phyloP scores from a whole-genome alignment of 257 asterid species.

The Ocimum tenuiflorum region DNA sequence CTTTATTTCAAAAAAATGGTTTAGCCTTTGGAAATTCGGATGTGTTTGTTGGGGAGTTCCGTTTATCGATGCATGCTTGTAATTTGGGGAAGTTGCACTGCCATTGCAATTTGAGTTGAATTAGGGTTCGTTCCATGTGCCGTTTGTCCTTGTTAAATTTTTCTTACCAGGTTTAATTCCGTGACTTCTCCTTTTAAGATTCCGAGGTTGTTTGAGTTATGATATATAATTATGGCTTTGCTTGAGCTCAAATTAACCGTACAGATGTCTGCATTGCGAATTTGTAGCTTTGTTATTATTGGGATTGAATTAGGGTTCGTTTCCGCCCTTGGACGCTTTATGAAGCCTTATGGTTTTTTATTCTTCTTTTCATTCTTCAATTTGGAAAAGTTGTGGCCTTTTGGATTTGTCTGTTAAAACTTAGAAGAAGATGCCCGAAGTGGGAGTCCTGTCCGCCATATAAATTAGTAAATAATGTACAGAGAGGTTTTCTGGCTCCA shows the following conservation, averaged over 20 bases:
- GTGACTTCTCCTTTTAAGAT: not conserved
- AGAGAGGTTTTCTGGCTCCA: no score
- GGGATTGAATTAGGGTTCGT: conserved; percentile 24
- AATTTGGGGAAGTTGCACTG: conserved; percentile 15
- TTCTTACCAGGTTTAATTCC: conserved; percentile 1
- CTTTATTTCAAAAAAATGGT: conserved; percentile 10
- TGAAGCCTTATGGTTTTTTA: no score
- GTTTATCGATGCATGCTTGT: conserved; percentile 30
- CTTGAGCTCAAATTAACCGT: conserved; percentile 12
- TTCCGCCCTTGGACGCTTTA: conserved; percentile 8
- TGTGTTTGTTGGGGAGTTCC: conserved; percentile 15
- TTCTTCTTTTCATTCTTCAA: not conserved
- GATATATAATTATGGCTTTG: conserved; percentile 1
- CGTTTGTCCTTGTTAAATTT: conserved; percentile 3
- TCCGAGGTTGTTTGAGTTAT: conserved; percentile 7
- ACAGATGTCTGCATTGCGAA: conserved; percentile 20
- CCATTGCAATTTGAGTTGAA: conserved; percentile 21
- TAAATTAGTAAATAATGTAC: not conserved
- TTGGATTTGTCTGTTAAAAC: not conserved
- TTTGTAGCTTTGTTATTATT: conserved; percentile 9
- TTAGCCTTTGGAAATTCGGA: not conserved
- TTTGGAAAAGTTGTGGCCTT: not conserved
- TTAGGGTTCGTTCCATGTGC: conserved; percentile 32
- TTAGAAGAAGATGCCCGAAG: conserved; percentile 1
- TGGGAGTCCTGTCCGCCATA: not conserved